Base-by-base conservation (phyloP, 2,329 filamentous ascomycete species). In the Colletotrichum lentis region DNA sequence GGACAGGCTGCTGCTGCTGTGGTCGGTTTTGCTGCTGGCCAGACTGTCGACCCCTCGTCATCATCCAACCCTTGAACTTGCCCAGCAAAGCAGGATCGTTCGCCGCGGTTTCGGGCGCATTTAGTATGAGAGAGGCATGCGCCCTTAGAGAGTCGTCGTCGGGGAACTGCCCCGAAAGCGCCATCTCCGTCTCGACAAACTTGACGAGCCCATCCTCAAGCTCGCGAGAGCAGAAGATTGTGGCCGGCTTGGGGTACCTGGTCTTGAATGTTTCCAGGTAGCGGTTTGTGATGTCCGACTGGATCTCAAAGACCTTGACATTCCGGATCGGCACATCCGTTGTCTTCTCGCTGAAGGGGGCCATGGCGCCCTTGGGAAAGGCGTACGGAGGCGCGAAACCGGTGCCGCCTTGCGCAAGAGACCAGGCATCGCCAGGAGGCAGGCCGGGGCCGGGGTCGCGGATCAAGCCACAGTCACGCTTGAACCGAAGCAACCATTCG, bases 401-500 rank as follows among this genome's bases (percentile, higher is more conserved):
- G 0, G 83, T 81, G 6, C 85, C 84, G 27, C 85, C 85, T 47
- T 83, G 80, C n/a, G 77, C 73, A 2, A 83, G 70, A 53, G 80
- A 80, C 86, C 86, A 88, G 0, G 78, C 74, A 7, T 74, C 69
- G 27, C 75, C 77, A 2, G 74, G 70, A 0, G 81, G 78, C 0
- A 89, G 79, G 2, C 85, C 86, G 0, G 86, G 86, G 0, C 86
- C 84, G 5, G 79, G 76, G 11, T 80, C 78, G n/a, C 80, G 75
- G 0, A 84, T 75, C 37, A 90, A 83, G 20, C 86, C 86, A 0
- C 79, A 81, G 55, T 86, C 82, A 12, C 86, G 82, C 75, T 90
- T 90, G 78, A 90, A 89, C 52, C 87, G 83, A 64, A 83, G 80
- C 14, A 90, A 80, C 88, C 88, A 90, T 75, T 90, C 87, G 0